phyloP scores from a whole-genome alignment of 768 basidiomycete species.

The Hysterangium stoloniferum region DNA sequence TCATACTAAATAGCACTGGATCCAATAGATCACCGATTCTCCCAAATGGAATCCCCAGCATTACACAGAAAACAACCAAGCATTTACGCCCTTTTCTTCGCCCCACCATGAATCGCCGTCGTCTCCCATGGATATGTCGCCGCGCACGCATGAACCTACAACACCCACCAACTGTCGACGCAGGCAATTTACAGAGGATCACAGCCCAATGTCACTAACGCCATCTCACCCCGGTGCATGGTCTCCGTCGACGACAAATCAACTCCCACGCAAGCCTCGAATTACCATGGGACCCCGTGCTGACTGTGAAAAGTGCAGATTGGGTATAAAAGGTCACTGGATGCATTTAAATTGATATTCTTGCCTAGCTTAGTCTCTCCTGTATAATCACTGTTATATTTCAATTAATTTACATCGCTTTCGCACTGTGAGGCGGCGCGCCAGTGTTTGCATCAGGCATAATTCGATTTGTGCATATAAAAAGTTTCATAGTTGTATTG shows the following conservation, averaged over 20 bases:
- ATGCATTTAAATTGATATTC: constrained; percentile 48
- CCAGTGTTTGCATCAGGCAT: too few species aligned
- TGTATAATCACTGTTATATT: not conserved
- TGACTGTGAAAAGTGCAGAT: constrained; percentile 59
- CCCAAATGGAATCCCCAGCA: constrained; percentile 1
- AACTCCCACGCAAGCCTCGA: constrained; percentile 32
- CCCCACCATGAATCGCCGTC: too few species aligned
- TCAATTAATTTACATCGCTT: not conserved
- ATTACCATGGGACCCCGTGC: constrained; percentile 64
- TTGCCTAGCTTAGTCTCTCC: not conserved
- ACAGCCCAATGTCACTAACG: constrained; percentile 17
- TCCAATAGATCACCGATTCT: constrained; percentile 14
- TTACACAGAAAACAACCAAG: not conserved
- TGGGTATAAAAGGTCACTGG: constrained; percentile 64
- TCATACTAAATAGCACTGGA: not conserved
- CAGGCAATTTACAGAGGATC: constrained; percentile 20
- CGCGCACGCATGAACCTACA: not conserved
- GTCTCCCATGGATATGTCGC: not conserved
- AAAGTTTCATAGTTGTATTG: too few species aligned
- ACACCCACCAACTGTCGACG: constrained; percentile 15
- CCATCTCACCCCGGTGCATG: not conserved
- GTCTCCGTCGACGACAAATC: constrained; percentile 20
- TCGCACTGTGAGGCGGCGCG: not conserved
- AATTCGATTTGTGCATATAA: too few species aligned
- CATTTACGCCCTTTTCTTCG: not conserved